Percentiles rank a stretch among this genome's conserved stretches.
Evolutionary conservation across 768 basidiomycete genomes (phyloP).

Genomic region (Cyclocybe cylindracea): DNA sequence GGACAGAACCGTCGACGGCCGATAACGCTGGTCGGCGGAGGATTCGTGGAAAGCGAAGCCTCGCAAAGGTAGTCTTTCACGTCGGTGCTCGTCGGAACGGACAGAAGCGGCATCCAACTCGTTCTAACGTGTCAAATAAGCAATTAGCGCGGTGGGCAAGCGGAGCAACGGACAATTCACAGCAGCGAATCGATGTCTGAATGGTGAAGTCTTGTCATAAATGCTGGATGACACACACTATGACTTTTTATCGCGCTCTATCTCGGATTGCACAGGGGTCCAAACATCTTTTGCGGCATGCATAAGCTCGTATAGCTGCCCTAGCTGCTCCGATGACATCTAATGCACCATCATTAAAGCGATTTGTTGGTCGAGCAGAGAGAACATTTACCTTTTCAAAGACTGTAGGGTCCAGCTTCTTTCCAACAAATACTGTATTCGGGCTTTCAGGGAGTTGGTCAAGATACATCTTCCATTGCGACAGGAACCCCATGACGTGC

Average conservation of each 20-base stretch:
- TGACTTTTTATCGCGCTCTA: conserved; percentile 16
- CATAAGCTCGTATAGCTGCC: conserved; percentile 95
- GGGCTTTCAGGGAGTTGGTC: conserved; percentile 61
- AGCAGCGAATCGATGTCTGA: no score
- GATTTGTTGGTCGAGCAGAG: neutral
- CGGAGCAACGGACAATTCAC: no score
- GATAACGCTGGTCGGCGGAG: neutral
- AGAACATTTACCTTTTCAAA: conserved; percentile 69
- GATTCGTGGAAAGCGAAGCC: no score
- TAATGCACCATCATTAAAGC: conserved; percentile 22
- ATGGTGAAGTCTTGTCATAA: no score
- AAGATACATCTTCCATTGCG: conserved; percentile 94
- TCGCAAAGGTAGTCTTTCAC: no score
- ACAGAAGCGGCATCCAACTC: no score
- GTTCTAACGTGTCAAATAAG: no score
- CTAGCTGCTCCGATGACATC: conserved; percentile 91
- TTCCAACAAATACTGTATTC: conserved; percentile 56
- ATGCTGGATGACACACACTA: conserved; percentile 2
- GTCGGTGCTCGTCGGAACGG: no score
- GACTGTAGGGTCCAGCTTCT: conserved; percentile 65
- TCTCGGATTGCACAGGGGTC: conserved; percentile 52
- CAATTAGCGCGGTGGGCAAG: no score
- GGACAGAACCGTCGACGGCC: conserved; percentile 2
- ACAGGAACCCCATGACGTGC: conserved; percentile 92
- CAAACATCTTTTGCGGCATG: conserved; percentile 86